Conservation (phyloP, 257 asterid genomes). For the Knoxia roxburghii region DNA sequence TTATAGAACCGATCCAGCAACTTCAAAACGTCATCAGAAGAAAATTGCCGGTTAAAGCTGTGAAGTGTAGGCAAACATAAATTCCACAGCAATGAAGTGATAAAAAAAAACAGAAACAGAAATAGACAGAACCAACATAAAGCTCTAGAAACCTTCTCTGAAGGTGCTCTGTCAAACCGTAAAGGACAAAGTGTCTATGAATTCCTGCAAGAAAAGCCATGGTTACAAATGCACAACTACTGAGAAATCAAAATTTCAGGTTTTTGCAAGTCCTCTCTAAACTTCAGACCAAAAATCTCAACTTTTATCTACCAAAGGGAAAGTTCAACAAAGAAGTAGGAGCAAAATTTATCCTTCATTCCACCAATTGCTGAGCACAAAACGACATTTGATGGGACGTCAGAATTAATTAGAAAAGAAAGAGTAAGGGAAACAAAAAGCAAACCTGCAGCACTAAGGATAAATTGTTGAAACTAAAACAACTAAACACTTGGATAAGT, state of each 20-base stretch:
- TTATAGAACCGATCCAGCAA: slow-evolving; percentile 85
- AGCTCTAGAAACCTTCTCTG: slow-evolving; percentile 52
- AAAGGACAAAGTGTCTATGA: slow-evolving; percentile 61
- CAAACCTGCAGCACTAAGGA: background rate
- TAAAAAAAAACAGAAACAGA: background rate
- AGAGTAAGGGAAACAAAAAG: background rate
- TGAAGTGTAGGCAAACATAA: slow-evolving; percentile 7
- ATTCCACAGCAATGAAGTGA: background rate
- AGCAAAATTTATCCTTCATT: background rate
- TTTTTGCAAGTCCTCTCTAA: background rate
- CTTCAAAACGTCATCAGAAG: slow-evolving; percentile 77
- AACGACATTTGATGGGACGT: background rate
- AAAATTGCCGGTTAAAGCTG: slow-evolving; percentile 77
- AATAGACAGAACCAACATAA: slow-evolving; percentile 2
- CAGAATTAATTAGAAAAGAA: background rate
- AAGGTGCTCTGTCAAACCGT: slow-evolving; percentile 36
- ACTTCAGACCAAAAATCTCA: background rate
- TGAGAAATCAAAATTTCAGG: background rate
- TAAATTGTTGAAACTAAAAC: too few relatives aligned
- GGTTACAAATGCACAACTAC: slow-evolving; percentile 2
- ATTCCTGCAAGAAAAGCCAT: slow-evolving; percentile 46
- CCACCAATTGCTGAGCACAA: background rate
- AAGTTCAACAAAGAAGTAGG: too few relatives aligned
- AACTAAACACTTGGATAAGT: background rate
- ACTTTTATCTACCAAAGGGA: background rate